Percentiles rank a stretch among this genome's conserved stretches.
phyloP scores from a whole-genome alignment of 1,139 yeast species.

The Blastobotrys petasosporus region DNA sequence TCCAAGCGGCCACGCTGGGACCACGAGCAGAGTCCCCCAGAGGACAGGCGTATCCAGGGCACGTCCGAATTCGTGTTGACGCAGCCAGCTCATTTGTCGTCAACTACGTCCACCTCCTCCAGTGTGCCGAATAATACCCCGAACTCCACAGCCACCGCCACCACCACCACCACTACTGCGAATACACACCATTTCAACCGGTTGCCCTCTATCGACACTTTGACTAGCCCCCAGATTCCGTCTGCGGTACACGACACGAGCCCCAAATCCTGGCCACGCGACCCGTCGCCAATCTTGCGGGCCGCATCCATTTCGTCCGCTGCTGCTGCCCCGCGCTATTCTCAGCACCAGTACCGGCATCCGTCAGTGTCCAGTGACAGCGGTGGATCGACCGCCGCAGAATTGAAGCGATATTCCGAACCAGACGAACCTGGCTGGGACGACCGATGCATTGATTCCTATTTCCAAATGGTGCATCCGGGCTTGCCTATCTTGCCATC shows the following conservation, averaged over 20 bases:
- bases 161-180: conserved; percentile 1
- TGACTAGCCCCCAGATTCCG: conserved; percentile 17
- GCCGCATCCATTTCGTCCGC: conserved; percentile 16
- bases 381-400: conserved; percentile 2
- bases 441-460: conserved; percentile 33
- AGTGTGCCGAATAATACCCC: background rate
- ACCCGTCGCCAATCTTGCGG: conserved; percentile 12
- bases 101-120: background rate
- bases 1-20: conserved; percentile 29
- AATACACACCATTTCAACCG: conserved; percentile 15
- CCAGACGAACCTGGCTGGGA: conserved; percentile 27
- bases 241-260: background rate
- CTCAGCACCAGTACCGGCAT: conserved; percentile 3
- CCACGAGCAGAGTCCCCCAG: conserved; percentile 1
- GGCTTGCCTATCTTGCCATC: conserved; percentile 38
- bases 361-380: conserved; percentile 6
- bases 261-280: conserved; percentile 1
- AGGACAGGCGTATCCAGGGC: conserved; percentile 4
- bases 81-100: background rate
- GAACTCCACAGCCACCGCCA: background rate
- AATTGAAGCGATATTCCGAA: conserved; percentile 10
- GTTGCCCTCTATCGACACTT: conserved; percentile 27
- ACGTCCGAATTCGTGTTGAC: conserved; percentile 7
- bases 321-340: background rate
- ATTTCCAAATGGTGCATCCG: conserved; percentile 37